Evolutionary conservation across 2,329 filamentous ascomycete species (phyloP), one percentile per base, ranked within the genome.

Genomic region (Bisporella sp.): DNA sequence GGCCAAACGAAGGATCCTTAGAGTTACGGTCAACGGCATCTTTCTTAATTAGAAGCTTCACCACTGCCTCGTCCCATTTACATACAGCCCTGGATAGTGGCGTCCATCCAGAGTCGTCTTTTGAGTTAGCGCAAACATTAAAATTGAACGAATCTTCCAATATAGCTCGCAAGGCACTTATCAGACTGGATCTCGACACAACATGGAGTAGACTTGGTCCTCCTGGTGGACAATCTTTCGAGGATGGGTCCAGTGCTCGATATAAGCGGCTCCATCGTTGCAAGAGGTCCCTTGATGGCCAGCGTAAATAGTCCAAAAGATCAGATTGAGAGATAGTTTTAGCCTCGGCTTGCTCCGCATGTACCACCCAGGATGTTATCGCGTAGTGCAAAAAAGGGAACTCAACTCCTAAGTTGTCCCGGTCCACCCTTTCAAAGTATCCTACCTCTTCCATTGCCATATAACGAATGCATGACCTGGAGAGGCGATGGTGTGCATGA

Each of bases 401-500:
- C 2, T 45, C 21, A n/a, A 39, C 11, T 47, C 37, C 28, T 30
- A 5, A 45, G 6, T 7, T 47, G 5, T 28, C 29, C 42, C 31
- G 50, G 9, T 31, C 32, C 29, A 5, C 29, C 6, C 39, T 43
- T 8, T 42, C 49, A 12, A 44, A 8, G 3, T 31, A 33, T 11
- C 8, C 11, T 28, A 53, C 33, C 5, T 50, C 33, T 6, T 46
- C 37, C 28, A 55, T 37, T 2, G 13, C 21, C 6, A 60, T 29
- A 31, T 60, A 60, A 2, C 46, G 46, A 5, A 58, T 28, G 28
- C 57, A 59, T 12, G 54, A 50, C 21, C 5, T 41, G 2, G 52
- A 41, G 0, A 57, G 39, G 12, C 46, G 28, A 13, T 44, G 21
- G 33, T 59, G 33, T 7, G 28, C 33, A 11, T 12, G 11, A 6